Base-by-base conservation (phyloP, 768 basidiomycete genomes). In the Tylopilus cervinicoccineus region DNA sequence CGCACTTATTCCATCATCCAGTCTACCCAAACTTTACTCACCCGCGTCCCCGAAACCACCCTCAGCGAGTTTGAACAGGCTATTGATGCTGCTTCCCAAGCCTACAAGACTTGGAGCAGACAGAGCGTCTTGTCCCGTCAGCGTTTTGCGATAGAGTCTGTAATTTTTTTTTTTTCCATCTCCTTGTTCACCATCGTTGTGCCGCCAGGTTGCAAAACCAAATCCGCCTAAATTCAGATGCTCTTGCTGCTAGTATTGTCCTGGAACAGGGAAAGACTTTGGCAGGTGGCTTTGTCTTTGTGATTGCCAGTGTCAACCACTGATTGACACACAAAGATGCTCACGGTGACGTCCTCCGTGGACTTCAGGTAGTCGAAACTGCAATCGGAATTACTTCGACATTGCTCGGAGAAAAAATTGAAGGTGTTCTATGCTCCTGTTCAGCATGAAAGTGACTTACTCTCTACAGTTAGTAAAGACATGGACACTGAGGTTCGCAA, bases 261-360 rank as follows among this genome's bases (percentile, higher is more conserved):
- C 71, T 97, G 19, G 94, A 97, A 65, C 95, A 98, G 69, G 95
- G 95, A 14, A 97, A 97, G 72, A 99, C 95, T 0, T 69, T 89
- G 36, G 81, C 88, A 54, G 88, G 88, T 88, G 56, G 14, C 69
- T 52, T 24, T n/a, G 9, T 38, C 24, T 42, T 28, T 22, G 4
- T 50, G 24, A 32, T n/a, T 38, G 22, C 37, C 40, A 38, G 38
- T 31, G 46, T 29, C 41, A 33, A 33, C 36, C 16, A 37, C 29
- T 33, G 5, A 51, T 43, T 23, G 13, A 45, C 22, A 36, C 17
- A 10, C 44, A 19, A 54, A 87, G 95, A 99, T 70, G 95, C 95
- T 1, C 91, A 92, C 55, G 95, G 95, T 1, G 95, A 99, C 66
- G 78, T 99, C 31, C 79, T 93, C 12, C 88, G 95, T 23, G 94